phyloP scores from a whole-genome alignment of 2,329 filamentous ascomycete species.

The Fusarium sp. region DNA sequence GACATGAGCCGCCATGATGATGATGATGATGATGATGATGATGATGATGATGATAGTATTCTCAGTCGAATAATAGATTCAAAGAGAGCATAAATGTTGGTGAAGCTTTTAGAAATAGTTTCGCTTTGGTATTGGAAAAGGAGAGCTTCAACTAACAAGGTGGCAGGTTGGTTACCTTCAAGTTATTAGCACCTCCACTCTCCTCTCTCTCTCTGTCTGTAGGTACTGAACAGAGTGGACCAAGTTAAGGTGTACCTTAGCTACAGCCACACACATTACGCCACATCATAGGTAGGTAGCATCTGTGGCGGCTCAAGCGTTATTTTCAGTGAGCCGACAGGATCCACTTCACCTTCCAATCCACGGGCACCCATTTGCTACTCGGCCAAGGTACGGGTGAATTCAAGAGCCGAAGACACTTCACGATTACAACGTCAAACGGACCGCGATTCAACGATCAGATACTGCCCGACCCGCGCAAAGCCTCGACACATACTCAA shows the following conservation, averaged over 20 bases:
- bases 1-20: slow-evolving; percentile 36
- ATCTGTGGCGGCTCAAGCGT: neutral
- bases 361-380: slow-evolving; percentile 36
- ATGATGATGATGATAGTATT: neutral
- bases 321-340: slow-evolving; percentile 11
- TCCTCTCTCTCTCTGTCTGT: neutral
- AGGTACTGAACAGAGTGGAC: neutral
- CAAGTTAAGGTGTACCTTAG: neutral
- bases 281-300: neutral
- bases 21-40: neutral
- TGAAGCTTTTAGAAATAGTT: neutral
- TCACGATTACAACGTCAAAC: slow-evolving; percentile 35
- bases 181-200: neutral
- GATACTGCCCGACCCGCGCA: slow-evolving; percentile 33
- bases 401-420: slow-evolving; percentile 34
- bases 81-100: neutral
- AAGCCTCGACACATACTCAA: slow-evolving; percentile 41
- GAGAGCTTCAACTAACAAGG: slow-evolving; percentile 21
- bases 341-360: slow-evolving; percentile 31
- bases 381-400: slow-evolving; percentile 40
- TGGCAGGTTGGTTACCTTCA: slow-evolving; percentile 9
- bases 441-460: slow-evolving; percentile 37
- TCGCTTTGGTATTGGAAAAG: neutral
- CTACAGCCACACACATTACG: slow-evolving; percentile 11
- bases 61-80: neutral